Base-by-base conservation (phyloP, 2,329 filamentous ascomycete species). In the Didymella lethalis region DNA sequence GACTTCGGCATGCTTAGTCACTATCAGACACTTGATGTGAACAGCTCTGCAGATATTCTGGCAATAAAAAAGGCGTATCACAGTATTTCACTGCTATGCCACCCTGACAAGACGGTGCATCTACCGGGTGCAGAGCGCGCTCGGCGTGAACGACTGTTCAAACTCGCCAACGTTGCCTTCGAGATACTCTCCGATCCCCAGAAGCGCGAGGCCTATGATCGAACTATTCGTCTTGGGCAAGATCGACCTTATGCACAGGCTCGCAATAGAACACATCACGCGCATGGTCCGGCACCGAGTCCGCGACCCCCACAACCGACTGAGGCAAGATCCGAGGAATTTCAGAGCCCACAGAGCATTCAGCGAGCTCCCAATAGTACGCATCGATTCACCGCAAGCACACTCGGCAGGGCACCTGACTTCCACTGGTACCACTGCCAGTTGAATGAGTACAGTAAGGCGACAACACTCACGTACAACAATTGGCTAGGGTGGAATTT, bases 21-120 rank as follows among this genome's bases (percentile, higher is more conserved):
- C 14, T 46, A 53, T 31, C 50, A 46, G 12, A 31, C 12, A 14
- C 41, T 53, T 11, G 23, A 46, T 0, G 31, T 53, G 23, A 38
- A 5, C 41, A 7, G 3, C 16, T 36, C 31, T 11, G 50, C 41
- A 7, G 31, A 53, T 25, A 8, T 46, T 46, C 16, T 10, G 25
- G 23, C 50, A 10, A 40, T 53, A 23, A 53, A 29, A 32, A 53
- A 53, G n/a, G 50, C 41, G 25, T 53, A 53, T 25, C 16, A 46
- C 23, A 45, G 43, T 12, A 53, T 53, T 25, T 46, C 41, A 29
- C 28, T 53, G 14, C 25, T 38, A 29, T 31, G 25, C n/a, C 49
- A 53, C 31, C 50, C 50, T 28, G 50, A 53, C 32, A 53, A 53
- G 28, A 46, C 41, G 18, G 11, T 46, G 12, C 49, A 45, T 20